Evolutionary conservation across 768 basidiomycete species (phyloP).

Genomic region (Mycena pura): DNA sequence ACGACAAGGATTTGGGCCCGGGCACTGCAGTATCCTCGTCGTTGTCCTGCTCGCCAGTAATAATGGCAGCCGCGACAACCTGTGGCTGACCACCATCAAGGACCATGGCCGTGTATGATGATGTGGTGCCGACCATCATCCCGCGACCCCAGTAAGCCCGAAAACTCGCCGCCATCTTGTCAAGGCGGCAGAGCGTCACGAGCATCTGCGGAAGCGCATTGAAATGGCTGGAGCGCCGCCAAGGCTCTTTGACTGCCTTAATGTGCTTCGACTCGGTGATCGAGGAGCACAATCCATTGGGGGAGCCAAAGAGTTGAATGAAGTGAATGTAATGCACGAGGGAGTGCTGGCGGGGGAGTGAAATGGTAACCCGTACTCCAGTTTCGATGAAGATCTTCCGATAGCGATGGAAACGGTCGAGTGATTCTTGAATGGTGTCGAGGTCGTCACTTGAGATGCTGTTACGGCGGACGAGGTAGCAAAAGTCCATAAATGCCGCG

Average conservation of each 20-base stretch:
- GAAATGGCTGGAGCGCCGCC: slow-evolving; percentile 30
- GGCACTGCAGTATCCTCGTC: slow-evolving; percentile 12
- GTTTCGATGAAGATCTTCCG: slow-evolving; percentile 35
- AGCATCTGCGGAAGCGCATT: slow-evolving; percentile 40
- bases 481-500: slow-evolving; percentile 36
- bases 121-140: slow-evolving; percentile 22
- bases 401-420: slow-evolving; percentile 36
- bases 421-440: slow-evolving; percentile 3
- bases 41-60: neutral
- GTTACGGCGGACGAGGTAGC: slow-evolving; percentile 34
- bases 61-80: neutral
- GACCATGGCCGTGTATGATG: slow-evolving; percentile 16
- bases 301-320: slow-evolving; percentile 32
- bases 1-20: slow-evolving; percentile 10
- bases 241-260: slow-evolving; percentile 43
- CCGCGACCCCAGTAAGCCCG: slow-evolving; percentile 17
- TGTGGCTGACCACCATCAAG: neutral
- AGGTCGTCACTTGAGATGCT: slow-evolving; percentile 22
- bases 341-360: slow-evolving; percentile 37
- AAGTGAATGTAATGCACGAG: slow-evolving; percentile 25
- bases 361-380: slow-evolving; percentile 29
- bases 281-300: slow-evolving; percentile 41
- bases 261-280: slow-evolving; percentile 44
- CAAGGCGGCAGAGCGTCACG: slow-evolving; percentile 30
- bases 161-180: slow-evolving; percentile 31